A percentile compares a stretch with the other conserved stretches of the same genome.
These are phyloP conservation scores for Penicillium sp. DNA, from an alignment of 2,329 filamentous ascomycete species.

Conservation along the genomic window DNA sequence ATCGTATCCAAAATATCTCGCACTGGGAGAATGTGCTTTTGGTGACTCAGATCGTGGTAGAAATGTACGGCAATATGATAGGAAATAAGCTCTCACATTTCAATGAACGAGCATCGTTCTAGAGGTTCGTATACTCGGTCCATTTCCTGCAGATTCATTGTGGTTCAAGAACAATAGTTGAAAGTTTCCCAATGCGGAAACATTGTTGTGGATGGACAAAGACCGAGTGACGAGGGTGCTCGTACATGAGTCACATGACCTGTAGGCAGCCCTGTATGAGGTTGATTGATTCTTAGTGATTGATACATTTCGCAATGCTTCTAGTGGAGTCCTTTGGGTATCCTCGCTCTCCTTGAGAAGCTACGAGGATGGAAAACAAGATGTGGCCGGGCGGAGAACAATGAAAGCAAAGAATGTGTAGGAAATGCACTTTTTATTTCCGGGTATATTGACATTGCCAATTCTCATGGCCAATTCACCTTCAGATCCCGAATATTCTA, in stretches of 20 bases:
- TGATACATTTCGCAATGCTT: neutral
- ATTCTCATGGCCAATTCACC: conserved; percentile 3
- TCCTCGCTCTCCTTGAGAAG: neutral
- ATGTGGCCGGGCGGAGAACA: neutral
- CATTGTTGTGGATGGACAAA: conserved; percentile 26
- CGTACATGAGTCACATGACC: neutral
- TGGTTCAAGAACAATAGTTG: conserved; percentile 18
- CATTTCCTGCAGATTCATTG: neutral
- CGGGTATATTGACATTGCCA: conserved; percentile 17
- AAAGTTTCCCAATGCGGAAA: conserved; percentile 18
- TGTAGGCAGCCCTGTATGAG: neutral
- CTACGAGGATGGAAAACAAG: neutral
- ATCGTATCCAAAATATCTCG: neutral
- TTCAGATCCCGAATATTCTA: conserved; percentile 4
- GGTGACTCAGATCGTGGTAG: neutral
- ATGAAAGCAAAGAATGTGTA: neutral
- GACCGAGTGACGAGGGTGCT: neutral
- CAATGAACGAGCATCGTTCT: neutral
- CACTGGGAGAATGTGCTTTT: neutral
- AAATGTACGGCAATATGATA: neutral
- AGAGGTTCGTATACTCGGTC: neutral
- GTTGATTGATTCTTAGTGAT: neutral
- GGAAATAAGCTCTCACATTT: neutral
- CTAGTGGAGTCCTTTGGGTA: neutral
- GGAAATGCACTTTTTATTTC: conserved; percentile 14